phyloP scores from a whole-genome alignment of 257 asterid genomes.

The Solanum chilense region DNA sequence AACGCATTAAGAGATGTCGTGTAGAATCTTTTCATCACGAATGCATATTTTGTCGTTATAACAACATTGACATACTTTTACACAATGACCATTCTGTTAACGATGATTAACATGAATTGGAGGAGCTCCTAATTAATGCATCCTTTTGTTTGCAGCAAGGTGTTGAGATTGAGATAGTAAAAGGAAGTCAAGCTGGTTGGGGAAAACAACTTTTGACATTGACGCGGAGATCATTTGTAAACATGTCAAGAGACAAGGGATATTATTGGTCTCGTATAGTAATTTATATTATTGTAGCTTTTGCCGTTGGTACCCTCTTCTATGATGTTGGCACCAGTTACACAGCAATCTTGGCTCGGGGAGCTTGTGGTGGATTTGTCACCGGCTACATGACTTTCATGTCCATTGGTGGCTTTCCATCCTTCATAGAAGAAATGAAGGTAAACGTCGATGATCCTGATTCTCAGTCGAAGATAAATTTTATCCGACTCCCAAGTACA shows the following conservation, averaged over 20 bases:
- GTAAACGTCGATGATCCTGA: constrained; percentile 11
- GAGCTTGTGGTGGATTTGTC: constrained; percentile 90
- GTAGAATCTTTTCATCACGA: not conserved
- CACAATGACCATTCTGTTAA: not conserved
- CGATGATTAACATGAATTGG: not conserved
- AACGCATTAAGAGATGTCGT: not conserved
- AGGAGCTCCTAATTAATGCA: not conserved
- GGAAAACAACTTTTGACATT: constrained; percentile 65
- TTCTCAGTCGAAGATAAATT: not conserved
- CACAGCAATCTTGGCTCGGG: constrained; percentile 78
- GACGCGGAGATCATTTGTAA: constrained; percentile 62
- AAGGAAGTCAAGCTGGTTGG: constrained; percentile 92
- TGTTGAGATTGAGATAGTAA: constrained; percentile 34
- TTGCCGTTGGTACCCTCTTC: constrained; percentile 80
- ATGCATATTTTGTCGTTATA: not conserved
- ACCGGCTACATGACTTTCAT: constrained; percentile 93
- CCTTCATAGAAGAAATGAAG: constrained; percentile 87
- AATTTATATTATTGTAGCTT: constrained; percentile 53
- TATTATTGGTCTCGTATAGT: constrained; percentile 83
- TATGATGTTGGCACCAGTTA: constrained; percentile 84
- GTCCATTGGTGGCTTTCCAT: constrained; percentile 99
- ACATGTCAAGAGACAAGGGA: constrained; percentile 78
- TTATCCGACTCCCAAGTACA: not conserved
- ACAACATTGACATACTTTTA: not conserved
- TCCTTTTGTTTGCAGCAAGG: constrained; percentile 45